These are phyloP conservation scores for Orychophragmus violaceus DNA, from an alignment of 345 rosid genomes.

Conservation along the genomic window DNA sequence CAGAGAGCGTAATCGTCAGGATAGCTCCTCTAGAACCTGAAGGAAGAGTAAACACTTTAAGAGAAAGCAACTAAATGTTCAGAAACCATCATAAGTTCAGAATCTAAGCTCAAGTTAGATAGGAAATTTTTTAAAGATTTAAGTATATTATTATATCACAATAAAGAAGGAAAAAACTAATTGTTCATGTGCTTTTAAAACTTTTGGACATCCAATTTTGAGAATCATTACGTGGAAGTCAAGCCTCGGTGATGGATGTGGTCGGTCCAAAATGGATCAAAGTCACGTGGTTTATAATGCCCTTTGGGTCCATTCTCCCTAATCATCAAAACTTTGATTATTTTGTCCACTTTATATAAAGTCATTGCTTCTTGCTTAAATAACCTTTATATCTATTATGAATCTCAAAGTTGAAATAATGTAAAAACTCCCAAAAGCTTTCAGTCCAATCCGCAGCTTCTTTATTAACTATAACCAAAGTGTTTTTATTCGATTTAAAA, in stretches of 20 bases:
- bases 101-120: too few species aligned
- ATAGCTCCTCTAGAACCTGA: too few species aligned
- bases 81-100: too few species aligned
- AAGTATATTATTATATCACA: not conserved
- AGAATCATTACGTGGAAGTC: slow-evolving; percentile 23
- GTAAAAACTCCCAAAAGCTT: not conserved
- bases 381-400: not conserved
- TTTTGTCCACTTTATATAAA: slow-evolving; percentile 22
- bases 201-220: slow-evolving; percentile 11
- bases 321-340: slow-evolving; percentile 27
- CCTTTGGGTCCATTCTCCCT: slow-evolving; percentile 25
- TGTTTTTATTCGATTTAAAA: not conserved
- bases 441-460: not conserved
- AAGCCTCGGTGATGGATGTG: slow-evolving; percentile 23
- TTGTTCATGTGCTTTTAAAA: slow-evolving; percentile 1
- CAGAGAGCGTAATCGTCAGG: too few species aligned
- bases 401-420: not conserved
- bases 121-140: too few species aligned
- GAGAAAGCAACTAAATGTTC: too few species aligned
- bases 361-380: slow-evolving; percentile 5
- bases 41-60: too few species aligned
- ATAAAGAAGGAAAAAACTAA: not conserved
- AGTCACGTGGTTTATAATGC: slow-evolving; percentile 28
- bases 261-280: slow-evolving; percentile 26
- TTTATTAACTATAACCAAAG: not conserved